Conservation (phyloP, 2,329 filamentous ascomycete genomes). For the Coniochaeta sp. region DNA sequence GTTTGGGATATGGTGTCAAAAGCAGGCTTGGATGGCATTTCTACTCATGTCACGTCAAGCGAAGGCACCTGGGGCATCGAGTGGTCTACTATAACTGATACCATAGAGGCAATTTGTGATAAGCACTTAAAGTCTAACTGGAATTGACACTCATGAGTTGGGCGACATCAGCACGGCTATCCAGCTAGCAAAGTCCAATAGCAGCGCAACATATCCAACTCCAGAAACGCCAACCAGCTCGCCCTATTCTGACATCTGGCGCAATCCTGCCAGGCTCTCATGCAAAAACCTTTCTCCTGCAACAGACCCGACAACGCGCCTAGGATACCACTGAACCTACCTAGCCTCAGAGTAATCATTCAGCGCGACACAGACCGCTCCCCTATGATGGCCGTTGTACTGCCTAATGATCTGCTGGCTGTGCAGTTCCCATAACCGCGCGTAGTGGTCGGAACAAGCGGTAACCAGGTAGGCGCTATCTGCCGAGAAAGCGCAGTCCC, state of each 20-base stretch:
- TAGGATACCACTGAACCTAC: conserved; percentile 13
- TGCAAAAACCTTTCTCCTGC: neutral
- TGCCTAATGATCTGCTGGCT: conserved; percentile 87
- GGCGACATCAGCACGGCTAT: too few relatives aligned
- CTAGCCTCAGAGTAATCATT: conserved; percentile 71
- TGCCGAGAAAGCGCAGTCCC: conserved; percentile 93
- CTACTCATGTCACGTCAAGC: neutral
- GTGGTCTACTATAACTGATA: neutral
- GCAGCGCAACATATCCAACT: neutral
- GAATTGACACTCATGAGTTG: neutral
- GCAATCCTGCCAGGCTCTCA: too few relatives aligned
- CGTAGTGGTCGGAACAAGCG: conserved; percentile 89
- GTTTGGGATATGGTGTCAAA: neutral
- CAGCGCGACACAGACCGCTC: conserved; percentile 84
- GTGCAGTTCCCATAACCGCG: conserved; percentile 79
- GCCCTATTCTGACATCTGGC: neutral
- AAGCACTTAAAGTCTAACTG: neutral
- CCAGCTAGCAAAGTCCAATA: neutral
- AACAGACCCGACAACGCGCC: neutral
- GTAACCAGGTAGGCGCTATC: conserved; percentile 91
- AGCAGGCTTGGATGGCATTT: neutral
- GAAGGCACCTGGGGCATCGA: neutral
- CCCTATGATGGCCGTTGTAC: conserved; percentile 90
- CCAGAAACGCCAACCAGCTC: neutral
- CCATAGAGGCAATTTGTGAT: neutral